Evolutionary conservation across 768 basidiomycete genomes (phyloP).

Genomic region (Boletus rex-veris): DNA sequence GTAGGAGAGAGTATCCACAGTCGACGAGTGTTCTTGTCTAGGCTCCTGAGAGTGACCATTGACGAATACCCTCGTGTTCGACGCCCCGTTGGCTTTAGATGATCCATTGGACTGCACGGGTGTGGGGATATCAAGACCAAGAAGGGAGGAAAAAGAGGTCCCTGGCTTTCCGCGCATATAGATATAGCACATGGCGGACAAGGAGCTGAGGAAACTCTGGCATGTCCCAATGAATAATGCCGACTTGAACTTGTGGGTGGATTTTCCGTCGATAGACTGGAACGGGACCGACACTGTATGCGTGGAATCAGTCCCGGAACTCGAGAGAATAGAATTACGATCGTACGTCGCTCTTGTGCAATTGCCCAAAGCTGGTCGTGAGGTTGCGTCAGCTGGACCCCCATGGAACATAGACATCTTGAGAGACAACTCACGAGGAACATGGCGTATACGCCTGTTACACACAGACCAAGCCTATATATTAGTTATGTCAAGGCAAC

Average conservation of each 20-base stretch:
- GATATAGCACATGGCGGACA: slow-evolving; percentile 78
- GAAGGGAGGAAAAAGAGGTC: slow-evolving; percentile 49
- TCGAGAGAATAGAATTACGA: neutral
- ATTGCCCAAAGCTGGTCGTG: slow-evolving; percentile 75
- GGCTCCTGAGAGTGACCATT: slow-evolving; percentile 31
- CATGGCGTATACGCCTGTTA: slow-evolving; percentile 88
- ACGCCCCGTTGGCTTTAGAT: slow-evolving; percentile 25
- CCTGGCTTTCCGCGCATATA: slow-evolving; percentile 53
- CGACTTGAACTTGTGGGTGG: slow-evolving; percentile 75
- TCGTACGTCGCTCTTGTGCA: slow-evolving; percentile 87
- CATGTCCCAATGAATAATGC: slow-evolving; percentile 82
- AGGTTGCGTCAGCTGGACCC: slow-evolving; percentile 3
- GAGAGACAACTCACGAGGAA: slow-evolving; percentile 61
- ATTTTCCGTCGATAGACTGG: slow-evolving; percentile 57
- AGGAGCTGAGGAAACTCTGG: slow-evolving; percentile 74
- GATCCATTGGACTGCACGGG: slow-evolving; percentile 17
- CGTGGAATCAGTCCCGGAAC: neutral
- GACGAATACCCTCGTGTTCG: slow-evolving; percentile 34
- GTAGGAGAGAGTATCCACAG: slow-evolving; percentile 33
- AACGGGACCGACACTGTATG: slow-evolving; percentile 79
- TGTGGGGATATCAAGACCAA: slow-evolving; percentile 53
- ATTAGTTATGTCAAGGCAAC: neutral
- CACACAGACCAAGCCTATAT: slow-evolving; percentile 66
- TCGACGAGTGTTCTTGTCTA: slow-evolving; percentile 23
- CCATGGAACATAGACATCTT: neutral